phyloP scores from a whole-genome alignment of 2,329 filamentous ascomycete genomes.

The Botrytis medusae region DNA sequence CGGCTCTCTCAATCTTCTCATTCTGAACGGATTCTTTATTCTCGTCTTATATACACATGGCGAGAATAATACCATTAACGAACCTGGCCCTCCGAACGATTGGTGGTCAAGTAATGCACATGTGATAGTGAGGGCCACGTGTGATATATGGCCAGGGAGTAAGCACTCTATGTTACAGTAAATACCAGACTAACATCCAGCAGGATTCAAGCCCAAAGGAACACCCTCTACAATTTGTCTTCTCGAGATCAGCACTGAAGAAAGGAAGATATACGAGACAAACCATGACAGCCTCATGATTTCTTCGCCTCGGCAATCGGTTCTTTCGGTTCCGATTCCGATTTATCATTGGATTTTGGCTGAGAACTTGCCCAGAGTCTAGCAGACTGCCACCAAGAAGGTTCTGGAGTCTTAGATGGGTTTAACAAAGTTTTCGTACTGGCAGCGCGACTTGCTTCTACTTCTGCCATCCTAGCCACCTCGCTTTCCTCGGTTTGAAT shows the following conservation, averaged over 20 bases:
- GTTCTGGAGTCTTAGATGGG: slow-evolving; percentile 23
- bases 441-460: slow-evolving; percentile 29
- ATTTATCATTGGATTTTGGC: not conserved
- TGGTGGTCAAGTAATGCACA: not conserved
- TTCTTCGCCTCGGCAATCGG: not conserved
- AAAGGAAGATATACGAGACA: not conserved
- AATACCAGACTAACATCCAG: not conserved
- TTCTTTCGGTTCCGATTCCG: not conserved
- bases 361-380: slow-evolving; percentile 26
- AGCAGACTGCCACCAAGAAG: slow-evolving; percentile 34
- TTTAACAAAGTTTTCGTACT: slow-evolving; percentile 28
- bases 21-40: not conserved
- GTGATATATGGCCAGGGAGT: not conserved
- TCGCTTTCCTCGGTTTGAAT: slow-evolving; percentile 22
- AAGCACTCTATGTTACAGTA: slow-evolving; percentile 4
- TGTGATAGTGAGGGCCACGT: not conserved
- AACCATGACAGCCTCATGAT: not conserved
- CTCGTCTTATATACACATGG: not conserved
- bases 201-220: not conserved
- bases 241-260: not conserved
- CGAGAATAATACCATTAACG: not conserved
- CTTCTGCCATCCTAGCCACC: slow-evolving; percentile 28
- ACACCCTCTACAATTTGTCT: not conserved
- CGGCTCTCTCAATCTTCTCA: not conserved
- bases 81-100: not conserved